Conservation (phyloP, 2,329 filamentous ascomycete genomes). For the Pyrenophora tritici-repentis region DNA sequence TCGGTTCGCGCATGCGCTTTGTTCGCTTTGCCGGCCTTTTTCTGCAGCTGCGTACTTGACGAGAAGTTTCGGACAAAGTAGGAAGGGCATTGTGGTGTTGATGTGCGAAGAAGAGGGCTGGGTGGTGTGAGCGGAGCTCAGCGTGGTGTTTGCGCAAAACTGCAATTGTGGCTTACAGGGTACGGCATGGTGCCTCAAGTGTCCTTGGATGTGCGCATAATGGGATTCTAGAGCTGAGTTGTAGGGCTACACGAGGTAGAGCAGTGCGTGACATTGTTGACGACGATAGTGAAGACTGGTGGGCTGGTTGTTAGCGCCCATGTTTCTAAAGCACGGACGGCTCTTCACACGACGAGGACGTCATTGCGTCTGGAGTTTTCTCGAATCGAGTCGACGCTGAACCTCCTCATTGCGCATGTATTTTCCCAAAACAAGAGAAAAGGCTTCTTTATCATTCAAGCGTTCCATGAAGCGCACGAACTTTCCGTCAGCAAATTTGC, state of each 20-base stretch:
- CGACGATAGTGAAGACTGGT: background rate
- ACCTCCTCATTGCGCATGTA: background rate
- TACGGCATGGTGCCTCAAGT: slow-evolving; percentile 33
- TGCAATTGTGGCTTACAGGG: slow-evolving; percentile 26
- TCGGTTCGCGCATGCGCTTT: slow-evolving; percentile 45
- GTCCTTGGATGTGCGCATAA: slow-evolving; percentile 17
- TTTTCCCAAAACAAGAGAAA: too few species aligned
- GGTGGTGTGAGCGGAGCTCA: slow-evolving; percentile 15
- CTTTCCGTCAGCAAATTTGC: too few species aligned
- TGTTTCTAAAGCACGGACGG: slow-evolving; percentile 10
- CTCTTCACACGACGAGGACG: slow-evolving; percentile 6
- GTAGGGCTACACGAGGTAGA: slow-evolving; percentile 29
- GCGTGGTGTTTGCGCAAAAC: background rate
- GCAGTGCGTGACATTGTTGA: slow-evolving; percentile 33
- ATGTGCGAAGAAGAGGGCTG: slow-evolving; percentile 11
- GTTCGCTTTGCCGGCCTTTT: slow-evolving; percentile 61
- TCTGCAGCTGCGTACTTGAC: slow-evolving; percentile 49
- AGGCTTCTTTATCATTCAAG: too few species aligned
- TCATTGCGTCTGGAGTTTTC: slow-evolving; percentile 4
- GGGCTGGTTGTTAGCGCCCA: slow-evolving; percentile 4
- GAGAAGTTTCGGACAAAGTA: slow-evolving; percentile 47
- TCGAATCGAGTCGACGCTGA: background rate
- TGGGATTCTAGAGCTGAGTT: slow-evolving; percentile 22
- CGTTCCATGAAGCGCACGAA: too few species aligned
- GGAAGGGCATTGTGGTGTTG: slow-evolving; percentile 14